phyloP scores from a whole-genome alignment of 805 yeast species.

The Wickerhamomyces sydowiorum region DNA sequence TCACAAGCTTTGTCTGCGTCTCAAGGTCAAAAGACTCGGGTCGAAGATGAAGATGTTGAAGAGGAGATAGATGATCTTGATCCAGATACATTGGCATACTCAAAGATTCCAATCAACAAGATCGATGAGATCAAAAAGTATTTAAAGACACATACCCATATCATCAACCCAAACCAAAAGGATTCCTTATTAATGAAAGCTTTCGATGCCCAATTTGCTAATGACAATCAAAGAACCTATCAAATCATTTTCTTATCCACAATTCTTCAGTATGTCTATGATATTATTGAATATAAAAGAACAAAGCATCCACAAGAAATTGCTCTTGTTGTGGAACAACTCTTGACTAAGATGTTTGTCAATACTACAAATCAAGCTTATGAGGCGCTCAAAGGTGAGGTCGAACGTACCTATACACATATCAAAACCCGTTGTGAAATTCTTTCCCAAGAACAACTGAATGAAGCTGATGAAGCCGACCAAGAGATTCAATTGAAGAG shows the following conservation, averaged over 20 bases:
- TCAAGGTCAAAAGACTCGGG: neutral
- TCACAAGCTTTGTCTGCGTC: too few species aligned
- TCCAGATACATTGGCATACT: slow-evolving; percentile 35
- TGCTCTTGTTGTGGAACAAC: slow-evolving; percentile 49
- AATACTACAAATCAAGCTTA: slow-evolving; percentile 49
- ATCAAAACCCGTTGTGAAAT: slow-evolving; percentile 70
- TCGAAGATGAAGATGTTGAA: slow-evolving; percentile 17
- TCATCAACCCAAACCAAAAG: slow-evolving; percentile 78
- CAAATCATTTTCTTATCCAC: slow-evolving; percentile 77
- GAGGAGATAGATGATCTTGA: slow-evolving; percentile 11
- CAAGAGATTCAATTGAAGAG: slow-evolving; percentile 85
- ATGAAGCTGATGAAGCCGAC: slow-evolving; percentile 38
- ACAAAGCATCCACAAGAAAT: slow-evolving; percentile 28
- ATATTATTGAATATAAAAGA: slow-evolving; percentile 31
- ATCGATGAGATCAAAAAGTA: slow-evolving; percentile 44
- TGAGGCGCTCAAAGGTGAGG: slow-evolving; percentile 67
- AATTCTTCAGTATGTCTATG: slow-evolving; percentile 64
- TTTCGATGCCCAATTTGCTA: slow-evolving; percentile 72
- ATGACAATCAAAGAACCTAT: slow-evolving; percentile 46
- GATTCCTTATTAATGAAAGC: slow-evolving; percentile 92
- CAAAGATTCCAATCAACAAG: slow-evolving; percentile 46
- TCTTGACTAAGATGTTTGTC: slow-evolving; percentile 54
- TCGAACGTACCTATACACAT: slow-evolving; percentile 67
- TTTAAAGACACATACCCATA: slow-evolving; percentile 51
- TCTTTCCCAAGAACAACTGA: slow-evolving; percentile 45